Evolutionary conservation across 2,329 filamentous ascomycete species (phyloP).

Genomic region (Colletotrichum shisoi): DNA sequence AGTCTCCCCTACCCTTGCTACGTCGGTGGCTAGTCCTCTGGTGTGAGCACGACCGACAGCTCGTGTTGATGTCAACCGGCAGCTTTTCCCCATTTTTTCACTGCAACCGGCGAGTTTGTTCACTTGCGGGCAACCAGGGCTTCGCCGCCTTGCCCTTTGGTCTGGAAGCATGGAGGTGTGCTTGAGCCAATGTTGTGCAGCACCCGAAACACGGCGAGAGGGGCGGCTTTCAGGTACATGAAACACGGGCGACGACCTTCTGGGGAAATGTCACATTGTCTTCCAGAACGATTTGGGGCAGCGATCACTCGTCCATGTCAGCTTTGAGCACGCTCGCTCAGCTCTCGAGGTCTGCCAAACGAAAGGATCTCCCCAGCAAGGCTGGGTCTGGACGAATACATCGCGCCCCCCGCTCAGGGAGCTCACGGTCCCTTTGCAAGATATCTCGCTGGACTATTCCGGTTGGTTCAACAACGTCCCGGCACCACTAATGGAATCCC

Average conservation of each 20-base stretch:
- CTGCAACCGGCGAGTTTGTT: conserved; percentile 31
- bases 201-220: conserved; percentile 43
- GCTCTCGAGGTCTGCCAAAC: conserved; percentile 5
- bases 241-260: conserved; percentile 40
- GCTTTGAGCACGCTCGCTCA: conserved; percentile 22
- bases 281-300: conserved; percentile 41
- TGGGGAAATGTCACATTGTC: conserved; percentile 36
- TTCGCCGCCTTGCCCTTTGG: conserved; percentile 29
- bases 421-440: conserved; percentile 15
- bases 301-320: conserved; percentile 34
- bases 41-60: conserved; percentile 24
- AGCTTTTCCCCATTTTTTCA: conserved; percentile 35
- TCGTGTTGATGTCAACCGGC: conserved; percentile 39
- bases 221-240: conserved; percentile 43
- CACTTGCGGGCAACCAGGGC: conserved; percentile 13
- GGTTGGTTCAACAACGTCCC: conserved; percentile 19
- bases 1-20: conserved; percentile 30
- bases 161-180: conserved; percentile 34
- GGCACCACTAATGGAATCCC: conserved; percentile 2
- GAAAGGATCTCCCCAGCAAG: conserved; percentile 14
- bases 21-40: conserved; percentile 14
- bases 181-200: conserved; percentile 42
- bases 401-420: conserved; percentile 13
- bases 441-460: conserved; percentile 14
- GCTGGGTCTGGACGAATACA: conserved; percentile 12